Conservation (phyloP, 2,329 filamentous ascomycete species). For the Trichoderma guizhouense region DNA sequence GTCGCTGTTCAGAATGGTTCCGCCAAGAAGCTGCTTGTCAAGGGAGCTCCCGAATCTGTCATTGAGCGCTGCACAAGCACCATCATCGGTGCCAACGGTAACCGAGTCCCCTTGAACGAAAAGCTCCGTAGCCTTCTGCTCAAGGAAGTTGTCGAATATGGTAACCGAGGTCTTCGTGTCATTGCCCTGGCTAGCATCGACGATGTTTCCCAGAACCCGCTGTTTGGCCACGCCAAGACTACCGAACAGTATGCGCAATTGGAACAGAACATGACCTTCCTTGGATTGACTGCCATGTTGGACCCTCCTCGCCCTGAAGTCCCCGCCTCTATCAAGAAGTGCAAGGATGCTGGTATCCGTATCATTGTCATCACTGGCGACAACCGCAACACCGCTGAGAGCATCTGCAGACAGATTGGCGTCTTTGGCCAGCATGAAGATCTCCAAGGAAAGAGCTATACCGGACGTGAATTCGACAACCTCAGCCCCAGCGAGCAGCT, state of each 20-base stretch:
- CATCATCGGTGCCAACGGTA: slow-evolving; percentile 73
- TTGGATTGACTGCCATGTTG: slow-evolving; percentile 93
- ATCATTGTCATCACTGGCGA: slow-evolving; percentile 98
- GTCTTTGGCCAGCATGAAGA: slow-evolving; percentile 82
- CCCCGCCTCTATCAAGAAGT: slow-evolving; percentile 78
- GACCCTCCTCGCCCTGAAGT: slow-evolving; percentile 95
- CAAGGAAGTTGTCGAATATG: slow-evolving; percentile 83
- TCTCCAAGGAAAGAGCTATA: slow-evolving; percentile 87
- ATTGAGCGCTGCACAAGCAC: slow-evolving; percentile 86
- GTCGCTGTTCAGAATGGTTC: slow-evolving; percentile 73
- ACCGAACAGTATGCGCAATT: slow-evolving; percentile 80
- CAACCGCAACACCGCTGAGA: slow-evolving; percentile 95
- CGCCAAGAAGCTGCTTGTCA: slow-evolving; percentile 81
- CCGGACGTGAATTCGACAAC: slow-evolving; percentile 89
- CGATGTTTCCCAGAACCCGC: slow-evolving; percentile 65
- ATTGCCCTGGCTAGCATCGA: slow-evolving; percentile 88
- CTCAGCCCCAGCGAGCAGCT: slow-evolving; percentile 76
- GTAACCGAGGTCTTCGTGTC: slow-evolving; percentile 87
- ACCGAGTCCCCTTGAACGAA: slow-evolving; percentile 67
- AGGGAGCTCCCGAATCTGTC: slow-evolving; percentile 92
- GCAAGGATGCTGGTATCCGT: slow-evolving; percentile 88
- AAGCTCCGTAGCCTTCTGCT: slow-evolving; percentile 68
- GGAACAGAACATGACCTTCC: slow-evolving; percentile 90
- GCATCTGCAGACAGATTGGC: slow-evolving; percentile 95
- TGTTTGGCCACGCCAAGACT: slow-evolving; percentile 72